phyloP scores from a whole-genome alignment of 805 yeast species.

The Wickerhamiella vanderwaltii region DNA sequence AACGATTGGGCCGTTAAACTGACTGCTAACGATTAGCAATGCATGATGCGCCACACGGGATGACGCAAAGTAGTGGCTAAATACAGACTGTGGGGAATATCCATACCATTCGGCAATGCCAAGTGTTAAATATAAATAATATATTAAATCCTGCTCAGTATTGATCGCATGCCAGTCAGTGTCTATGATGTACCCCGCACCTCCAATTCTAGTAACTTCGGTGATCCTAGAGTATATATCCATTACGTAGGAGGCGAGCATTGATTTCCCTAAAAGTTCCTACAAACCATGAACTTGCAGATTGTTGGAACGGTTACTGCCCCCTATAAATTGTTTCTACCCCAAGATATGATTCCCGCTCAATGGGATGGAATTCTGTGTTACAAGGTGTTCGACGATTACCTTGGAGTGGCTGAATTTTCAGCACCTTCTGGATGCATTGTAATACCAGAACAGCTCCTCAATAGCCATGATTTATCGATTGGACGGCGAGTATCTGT shows the following conservation, averaged over 20 bases:
- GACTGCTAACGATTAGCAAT: background rate
- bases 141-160: background rate
- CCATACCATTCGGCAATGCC: slow-evolving; percentile 6
- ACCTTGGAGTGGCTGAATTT: slow-evolving; percentile 37
- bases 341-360: slow-evolving; percentile 1
- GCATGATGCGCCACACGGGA: background rate
- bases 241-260: slow-evolving; percentile 6
- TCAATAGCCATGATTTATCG: slow-evolving; percentile 23
- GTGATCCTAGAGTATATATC: slow-evolving; percentile 4
- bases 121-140: slow-evolving; percentile 1
- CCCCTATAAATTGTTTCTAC: slow-evolving; percentile 3
- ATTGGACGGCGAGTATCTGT: slow-evolving; percentile 20
- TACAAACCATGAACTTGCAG: background rate
- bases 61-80: slow-evolving; percentile 4
- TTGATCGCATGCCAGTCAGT: background rate
- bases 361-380: slow-evolving; percentile 7
- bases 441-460: slow-evolving; percentile 30
- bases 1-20: background rate
- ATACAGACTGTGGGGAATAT: background rate
- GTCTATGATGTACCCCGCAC: slow-evolving; percentile 1
- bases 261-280: background rate
- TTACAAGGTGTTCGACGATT: slow-evolving; percentile 4
- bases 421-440: slow-evolving; percentile 32
- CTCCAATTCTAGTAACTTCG: slow-evolving; percentile 10
- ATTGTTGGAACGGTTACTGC: background rate